Evolutionary conservation across 2,329 filamentous ascomycete species (phyloP), one percentile per base, ranked within the genome.

Genomic region (Colletotrichum sp.): DNA sequence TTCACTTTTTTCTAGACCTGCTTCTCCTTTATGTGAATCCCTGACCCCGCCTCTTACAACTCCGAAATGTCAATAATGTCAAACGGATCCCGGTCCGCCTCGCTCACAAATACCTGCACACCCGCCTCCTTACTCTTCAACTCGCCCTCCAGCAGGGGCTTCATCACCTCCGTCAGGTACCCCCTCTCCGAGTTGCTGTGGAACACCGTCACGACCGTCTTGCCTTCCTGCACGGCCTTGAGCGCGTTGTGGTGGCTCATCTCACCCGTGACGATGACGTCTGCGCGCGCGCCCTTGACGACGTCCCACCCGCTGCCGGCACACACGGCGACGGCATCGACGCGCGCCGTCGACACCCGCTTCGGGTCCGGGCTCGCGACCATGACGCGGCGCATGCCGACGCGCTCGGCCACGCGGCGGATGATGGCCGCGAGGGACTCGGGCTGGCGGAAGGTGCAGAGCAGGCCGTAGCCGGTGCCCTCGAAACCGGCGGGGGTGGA

Each of bases 101-200:
- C 89, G 84, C 96, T 98, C 64, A 97, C 91, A 73, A 93, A 83
- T 16, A 98, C 92, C 71, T 90, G 87, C 21, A 92, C 90, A 26
- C 87, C 86, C 3, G 81, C 79, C 55, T 83, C 82, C 78, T 90
- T 89, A 64, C 87, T 84, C 69, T 84, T 86, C 38, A 98, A 84
- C 75, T 87, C 85, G 52, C 87, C 86, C 79, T 92, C 87, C 79
- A 98, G 85, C 83, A 92, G 91, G 21, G 88, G 87, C 79, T 90
- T 89, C 86, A 99, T 89, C 62, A 94, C 91, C 74, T 93, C 89
- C 74, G 89, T 89, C 80, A 99, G 85, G 82, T 96, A 99, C 0
- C 92, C 93, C 43, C 97, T 88, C 87, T 99, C 97, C 0, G 95
- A 97, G 84, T 98, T 98, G 79, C 94, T 96, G 83, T 99, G 97